These are phyloP conservation scores for Leccinum boreale DNA, from an alignment of 768 basidiomycete species.

Conservation along the genomic window DNA sequence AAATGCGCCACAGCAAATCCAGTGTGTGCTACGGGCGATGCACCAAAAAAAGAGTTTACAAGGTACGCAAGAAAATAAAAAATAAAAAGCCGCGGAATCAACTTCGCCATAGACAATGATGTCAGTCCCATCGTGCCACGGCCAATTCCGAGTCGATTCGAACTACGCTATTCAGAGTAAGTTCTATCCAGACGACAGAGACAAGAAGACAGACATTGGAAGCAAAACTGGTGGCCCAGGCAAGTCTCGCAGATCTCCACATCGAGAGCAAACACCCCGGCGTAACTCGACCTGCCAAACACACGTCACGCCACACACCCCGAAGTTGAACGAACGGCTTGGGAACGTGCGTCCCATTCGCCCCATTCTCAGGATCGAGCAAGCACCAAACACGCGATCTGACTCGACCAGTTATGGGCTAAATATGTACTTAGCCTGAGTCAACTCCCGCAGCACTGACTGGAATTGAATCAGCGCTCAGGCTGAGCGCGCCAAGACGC, in stretches of 20 bases:
- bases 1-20: constrained; percentile 4
- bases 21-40: neutral
- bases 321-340: neutral
- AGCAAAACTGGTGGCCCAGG: neutral
- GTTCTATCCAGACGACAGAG: neutral
- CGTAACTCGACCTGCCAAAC: neutral
- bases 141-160: neutral
- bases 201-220: neutral
- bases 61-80: neutral
- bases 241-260: neutral
- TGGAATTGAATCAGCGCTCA: neutral
- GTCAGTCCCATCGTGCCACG: neutral
- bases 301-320: constrained; percentile 19
- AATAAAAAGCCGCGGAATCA: neutral
- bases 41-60: neutral
- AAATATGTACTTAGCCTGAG: neutral
- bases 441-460: neutral
- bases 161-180: neutral
- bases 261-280: neutral
- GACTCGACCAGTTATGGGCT: neutral
- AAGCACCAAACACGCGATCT: neutral
- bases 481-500: neutral
- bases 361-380: constrained; percentile 5
- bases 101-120: constrained; percentile 8
- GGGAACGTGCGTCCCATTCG: constrained; percentile 13